Percentiles rank a stretch among this genome's conserved stretches.
These are phyloP conservation scores for Citrus australasica DNA, from an alignment of 345 rosid species.

Conservation along the genomic window DNA sequence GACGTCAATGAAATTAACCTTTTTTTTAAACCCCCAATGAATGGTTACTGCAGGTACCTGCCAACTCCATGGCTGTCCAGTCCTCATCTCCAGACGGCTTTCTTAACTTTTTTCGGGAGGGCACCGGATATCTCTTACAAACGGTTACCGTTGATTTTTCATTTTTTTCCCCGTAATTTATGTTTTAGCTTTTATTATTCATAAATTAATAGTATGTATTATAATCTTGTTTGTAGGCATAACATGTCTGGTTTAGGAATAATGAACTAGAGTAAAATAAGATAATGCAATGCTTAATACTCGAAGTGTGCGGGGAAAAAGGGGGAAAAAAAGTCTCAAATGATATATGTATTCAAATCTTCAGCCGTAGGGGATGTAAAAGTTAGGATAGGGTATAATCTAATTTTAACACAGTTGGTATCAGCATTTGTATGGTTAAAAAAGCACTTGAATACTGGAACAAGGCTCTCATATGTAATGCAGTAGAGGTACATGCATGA, in stretches of 20 bases:
- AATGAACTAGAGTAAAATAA: neutral
- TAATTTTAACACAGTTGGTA: neutral
- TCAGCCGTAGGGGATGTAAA: neutral
- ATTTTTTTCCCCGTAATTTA: neutral
- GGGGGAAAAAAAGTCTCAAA: neutral
- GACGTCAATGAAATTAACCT: neutral
- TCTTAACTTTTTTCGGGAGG: slow-evolving; percentile 28
- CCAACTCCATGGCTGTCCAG: slow-evolving; percentile 45
- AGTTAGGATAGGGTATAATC: neutral
- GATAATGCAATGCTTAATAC: neutral
- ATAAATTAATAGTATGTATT: neutral
- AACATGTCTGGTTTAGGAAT: neutral
- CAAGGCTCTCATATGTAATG: neutral
- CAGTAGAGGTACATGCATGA: neutral
- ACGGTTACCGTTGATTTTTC: slow-evolving; percentile 17
- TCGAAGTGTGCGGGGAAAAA: neutral
- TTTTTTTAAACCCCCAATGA: neutral
- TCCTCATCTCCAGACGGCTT: slow-evolving; percentile 45
- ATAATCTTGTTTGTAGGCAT: neutral
- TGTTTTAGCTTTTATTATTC: too few species aligned
- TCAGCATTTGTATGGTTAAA: neutral
- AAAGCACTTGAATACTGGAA: neutral
- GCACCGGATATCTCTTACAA: slow-evolving; percentile 28
- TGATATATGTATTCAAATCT: neutral
- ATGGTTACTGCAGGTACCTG: slow-evolving; percentile 21